Percentiles rank a stretch among this genome's conserved stretches.
These are phyloP conservation scores for Aspergillus bridgeri DNA, from an alignment of 495 filamentous ascomycete species.

Conservation along the genomic window DNA sequence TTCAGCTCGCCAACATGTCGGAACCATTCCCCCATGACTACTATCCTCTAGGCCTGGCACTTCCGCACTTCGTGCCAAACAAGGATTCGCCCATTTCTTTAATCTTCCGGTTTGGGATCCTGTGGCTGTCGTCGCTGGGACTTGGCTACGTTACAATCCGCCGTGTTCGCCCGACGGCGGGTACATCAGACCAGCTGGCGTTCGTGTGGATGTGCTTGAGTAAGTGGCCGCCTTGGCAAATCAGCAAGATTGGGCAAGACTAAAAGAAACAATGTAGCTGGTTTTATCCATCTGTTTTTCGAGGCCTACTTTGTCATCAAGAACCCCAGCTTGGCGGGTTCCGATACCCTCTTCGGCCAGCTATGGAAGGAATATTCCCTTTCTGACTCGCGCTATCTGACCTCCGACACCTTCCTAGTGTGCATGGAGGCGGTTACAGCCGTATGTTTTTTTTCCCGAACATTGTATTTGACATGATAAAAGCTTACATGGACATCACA, in stretches of 20 bases:
- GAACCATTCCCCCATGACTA: not conserved
- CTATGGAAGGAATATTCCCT: conserved; percentile 80
- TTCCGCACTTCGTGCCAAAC: conserved; percentile 1
- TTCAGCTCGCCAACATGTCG: not conserved
- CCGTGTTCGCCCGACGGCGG: conserved; percentile 7
- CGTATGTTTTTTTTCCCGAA: conserved; percentile 33
- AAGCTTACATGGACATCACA: not conserved
- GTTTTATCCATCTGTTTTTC: conserved; percentile 66
- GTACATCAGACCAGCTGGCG: conserved; percentile 7
- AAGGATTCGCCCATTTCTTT: conserved; percentile 4
- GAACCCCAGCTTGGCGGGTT: conserved; percentile 43
- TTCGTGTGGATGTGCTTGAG: conserved; percentile 16
- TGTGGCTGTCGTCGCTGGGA: conserved; percentile 2
- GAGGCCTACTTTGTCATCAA: conserved; percentile 69
- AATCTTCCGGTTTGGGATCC: conserved; percentile 7
- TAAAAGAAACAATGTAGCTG: conserved; percentile 34
- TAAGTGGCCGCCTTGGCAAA: not conserved
- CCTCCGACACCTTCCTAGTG: conserved; percentile 66
- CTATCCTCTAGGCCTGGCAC: not conserved
- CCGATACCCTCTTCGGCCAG: conserved; percentile 58
- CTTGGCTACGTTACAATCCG: not conserved
- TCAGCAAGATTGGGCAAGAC: not conserved
- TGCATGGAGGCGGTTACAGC: conserved; percentile 74
- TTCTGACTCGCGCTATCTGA: conserved; percentile 75
- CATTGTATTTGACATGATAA: too few species aligned